Percentiles rank a stretch among this genome's conserved stretches.
Conservation (phyloP, 106 monocot genomes). For the Apostasia ramifera region DNA sequence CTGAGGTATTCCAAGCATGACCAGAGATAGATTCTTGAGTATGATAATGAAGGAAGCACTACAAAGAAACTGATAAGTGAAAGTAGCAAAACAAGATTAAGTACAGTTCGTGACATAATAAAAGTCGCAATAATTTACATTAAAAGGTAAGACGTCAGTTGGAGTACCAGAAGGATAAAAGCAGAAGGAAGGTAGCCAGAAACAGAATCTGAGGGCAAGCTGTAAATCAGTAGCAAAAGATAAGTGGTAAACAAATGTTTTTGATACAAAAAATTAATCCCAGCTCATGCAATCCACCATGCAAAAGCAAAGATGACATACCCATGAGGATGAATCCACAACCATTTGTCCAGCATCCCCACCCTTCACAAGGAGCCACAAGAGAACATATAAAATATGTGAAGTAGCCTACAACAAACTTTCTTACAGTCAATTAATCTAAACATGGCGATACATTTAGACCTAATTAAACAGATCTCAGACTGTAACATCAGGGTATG, state of each 20-base stretch:
- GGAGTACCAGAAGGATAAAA: conserved; percentile 86
- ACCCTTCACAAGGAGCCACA: conserved; percentile 71
- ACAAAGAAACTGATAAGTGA: too few species aligned
- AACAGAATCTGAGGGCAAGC: conserved; percentile 2
- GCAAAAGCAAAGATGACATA: conserved; percentile 21
- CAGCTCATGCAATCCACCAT: background rate
- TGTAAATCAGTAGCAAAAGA: background rate
- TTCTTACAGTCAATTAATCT: too few species aligned
- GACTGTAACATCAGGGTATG: background rate
- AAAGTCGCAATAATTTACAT: too few species aligned
- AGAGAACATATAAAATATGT: conserved; percentile 56
- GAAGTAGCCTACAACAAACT: conserved; percentile 32
- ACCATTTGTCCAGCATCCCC: conserved; percentile 79
- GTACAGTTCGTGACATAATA: too few species aligned
- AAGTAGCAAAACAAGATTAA: too few species aligned
- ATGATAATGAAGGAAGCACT: too few species aligned
- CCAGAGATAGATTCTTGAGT: too few species aligned
- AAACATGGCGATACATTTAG: too few species aligned
- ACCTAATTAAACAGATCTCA: background rate
- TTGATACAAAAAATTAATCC: background rate
- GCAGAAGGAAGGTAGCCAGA: conserved; percentile 86
- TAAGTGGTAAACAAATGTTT: background rate
- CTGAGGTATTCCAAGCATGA: too few species aligned
- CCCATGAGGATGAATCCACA: conserved; percentile 97
- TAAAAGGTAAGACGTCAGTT: background rate